Base-by-base conservation (phyloP, 1,139 yeast species). In the Saccharomyces uvarum region DNA sequence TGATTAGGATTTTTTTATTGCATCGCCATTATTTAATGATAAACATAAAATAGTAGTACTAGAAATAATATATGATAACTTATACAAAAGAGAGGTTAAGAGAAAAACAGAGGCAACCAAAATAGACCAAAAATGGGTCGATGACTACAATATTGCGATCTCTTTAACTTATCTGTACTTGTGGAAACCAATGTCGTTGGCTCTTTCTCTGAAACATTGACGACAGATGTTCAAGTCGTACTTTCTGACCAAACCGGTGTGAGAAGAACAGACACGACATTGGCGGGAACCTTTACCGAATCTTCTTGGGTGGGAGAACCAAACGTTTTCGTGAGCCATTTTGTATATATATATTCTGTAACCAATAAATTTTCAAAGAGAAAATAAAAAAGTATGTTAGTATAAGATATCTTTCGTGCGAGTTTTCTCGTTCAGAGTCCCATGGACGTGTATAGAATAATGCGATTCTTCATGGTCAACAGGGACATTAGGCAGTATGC, bases 261-360 rank as follows among this genome's bases (percentile, higher is more conserved):
- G 97, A 79, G 97, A 88, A 71, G 96, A 85, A 78, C 98, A 91
- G 82, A 91, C 91, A 81, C 99, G 95, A 84, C 98, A 91, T 82
- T 87, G 95, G 84, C 99, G 96, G 75, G 98, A 88, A 82, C 99
- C 99, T 89, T 95, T 95, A 81, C 99, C 99, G 89, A 84, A 91
- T 81, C 87, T 91, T 88, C 98, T 90, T 84, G 99, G 99, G 96
- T 93, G 99, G 80, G 98, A 91, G 86, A 80, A 93, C 99, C 99
- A 95, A 85, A 93, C 97, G 90, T 90, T 87, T 86, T 89, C 97
- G 97, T 91, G 98, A 86, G 98, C 97, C 98, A 91, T 91, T 69
- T 82, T 87, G 48, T 47, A 28, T 53, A 38, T 53, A 38, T 38
- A 38, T 38, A 38, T 51, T 48, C 33, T 27, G 21, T 29, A 47